A percentile compares a stretch with the other conserved stretches of the same genome.
Evolutionary conservation across 345 rosid genomes (phyloP).

Genomic region (Populus tremula): DNA sequence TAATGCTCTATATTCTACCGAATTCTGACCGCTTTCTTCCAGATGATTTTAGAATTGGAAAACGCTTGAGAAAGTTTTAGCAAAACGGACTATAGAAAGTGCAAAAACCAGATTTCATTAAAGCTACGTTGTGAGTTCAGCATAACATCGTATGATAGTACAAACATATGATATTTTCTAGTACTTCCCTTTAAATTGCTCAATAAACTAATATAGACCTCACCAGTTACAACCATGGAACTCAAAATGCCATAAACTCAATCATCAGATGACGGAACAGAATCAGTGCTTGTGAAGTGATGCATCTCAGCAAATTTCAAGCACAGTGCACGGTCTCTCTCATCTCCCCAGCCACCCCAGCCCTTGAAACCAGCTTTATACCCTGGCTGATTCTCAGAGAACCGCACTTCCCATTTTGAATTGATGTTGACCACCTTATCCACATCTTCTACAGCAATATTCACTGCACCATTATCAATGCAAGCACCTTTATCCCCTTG

Average conservation of each 20-base stretch:
- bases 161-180: conserved; percentile 7
- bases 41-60: neutral
- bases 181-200: conserved; percentile 9
- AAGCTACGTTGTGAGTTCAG: neutral
- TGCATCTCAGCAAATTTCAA: conserved; percentile 65
- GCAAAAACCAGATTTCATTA: neutral
- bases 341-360: conserved; percentile 99
- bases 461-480: conserved; percentile 66
- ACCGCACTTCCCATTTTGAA: conserved; percentile 55
- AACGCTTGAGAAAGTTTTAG: neutral
- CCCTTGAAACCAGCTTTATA: conserved; percentile 96
- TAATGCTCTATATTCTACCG: neutral
- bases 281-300: conserved; percentile 16
- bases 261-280: conserved; percentile 16
- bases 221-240: conserved; percentile 15
- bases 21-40: neutral
- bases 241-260: conserved; percentile 14
- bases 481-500: conserved; percentile 60
- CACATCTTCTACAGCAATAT: conserved; percentile 50
- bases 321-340: conserved; percentile 78
- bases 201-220: conserved; percentile 8
- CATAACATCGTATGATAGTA: neutral
- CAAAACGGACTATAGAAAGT: neutral
- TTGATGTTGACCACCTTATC: conserved; percentile 65
- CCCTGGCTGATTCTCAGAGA: conserved; percentile 67